Conservation (phyloP, 106 monocot genomes). For the Dioscorea alata region DNA sequence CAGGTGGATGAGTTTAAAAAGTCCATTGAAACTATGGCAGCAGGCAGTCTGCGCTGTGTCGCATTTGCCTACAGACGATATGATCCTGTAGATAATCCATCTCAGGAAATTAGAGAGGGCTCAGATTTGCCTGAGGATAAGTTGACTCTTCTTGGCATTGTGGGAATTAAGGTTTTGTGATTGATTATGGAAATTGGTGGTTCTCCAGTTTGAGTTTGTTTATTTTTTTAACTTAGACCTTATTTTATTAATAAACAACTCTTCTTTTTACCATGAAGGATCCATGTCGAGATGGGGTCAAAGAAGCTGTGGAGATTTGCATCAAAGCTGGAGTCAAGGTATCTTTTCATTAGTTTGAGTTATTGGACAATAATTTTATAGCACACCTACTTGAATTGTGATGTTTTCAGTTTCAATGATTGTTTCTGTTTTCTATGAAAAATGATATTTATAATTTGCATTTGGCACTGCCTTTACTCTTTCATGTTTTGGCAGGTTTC, state of each 20-base stretch:
- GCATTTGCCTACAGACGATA: constrained; percentile 71
- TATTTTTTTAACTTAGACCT: neutral
- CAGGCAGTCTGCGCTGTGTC: constrained; percentile 77
- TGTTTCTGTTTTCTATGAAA: too few species aligned
- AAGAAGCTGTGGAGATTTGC: constrained; percentile 65
- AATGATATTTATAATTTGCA: too few species aligned
- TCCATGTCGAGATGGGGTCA: constrained; percentile 89
- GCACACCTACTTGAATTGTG: too few species aligned
- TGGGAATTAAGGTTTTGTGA: constrained; percentile 74
- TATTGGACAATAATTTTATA: too few species aligned
- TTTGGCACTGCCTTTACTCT: too few species aligned
- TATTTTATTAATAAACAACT: neutral
- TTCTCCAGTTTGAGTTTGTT: neutral
- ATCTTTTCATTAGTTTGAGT: constrained; percentile 1
- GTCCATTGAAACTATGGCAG: constrained; percentile 81
- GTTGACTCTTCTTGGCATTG: constrained; percentile 65
- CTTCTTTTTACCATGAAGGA: constrained; percentile 45
- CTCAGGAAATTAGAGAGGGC: constrained; percentile 44
- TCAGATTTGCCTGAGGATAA: constrained; percentile 82
- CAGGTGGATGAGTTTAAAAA: constrained; percentile 62
- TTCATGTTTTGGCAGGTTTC: too few species aligned
- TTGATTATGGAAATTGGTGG: neutral
- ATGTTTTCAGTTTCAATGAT: too few species aligned
- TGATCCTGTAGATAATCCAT: constrained; percentile 36
- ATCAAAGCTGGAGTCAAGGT: constrained; percentile 91